Base-by-base conservation (phyloP, 495 filamentous ascomycete species). In the Letharia columbiana region DNA sequence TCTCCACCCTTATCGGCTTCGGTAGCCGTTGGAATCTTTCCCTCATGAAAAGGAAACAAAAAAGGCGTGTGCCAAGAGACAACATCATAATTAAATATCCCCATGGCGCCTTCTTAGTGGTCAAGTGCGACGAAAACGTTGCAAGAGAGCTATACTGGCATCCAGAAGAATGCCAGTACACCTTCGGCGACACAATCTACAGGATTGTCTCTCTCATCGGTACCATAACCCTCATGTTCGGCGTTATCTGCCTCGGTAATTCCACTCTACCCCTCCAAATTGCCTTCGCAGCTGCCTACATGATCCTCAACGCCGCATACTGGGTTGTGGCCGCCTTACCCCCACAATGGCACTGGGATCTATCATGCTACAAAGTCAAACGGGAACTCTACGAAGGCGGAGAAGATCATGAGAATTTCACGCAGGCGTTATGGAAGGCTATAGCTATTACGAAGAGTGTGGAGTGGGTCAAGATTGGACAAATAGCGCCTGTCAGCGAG, bases 141-240 rank as follows among this genome's bases (percentile, higher is more conserved):
- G 82, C 86, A 12, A 78, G 86, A 31, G 84, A 88, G 73, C 78
- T 90, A 3, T 89, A 89, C 71, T 78, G 75, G 15, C 84, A 83
- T 41, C 83, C 83, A 1, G 78, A 80, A 63, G 72, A 75, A 31
- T 78, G 80, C 61, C 35, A 74, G 10, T 81, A 81, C 65, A 41
- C 61, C 39, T 68, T 81, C 40, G 64, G 63, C 23, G 65, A 73
- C 54, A 71, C 68, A 1, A 68, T 68, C 7, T 80, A 80, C 63
- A 73, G 79, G 18, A 49, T 80, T 13, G 72, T 81, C 52, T 77
- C 75, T 40, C 71, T 81, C 10, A 61, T 76, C 23, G 78, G 75
- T 60, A 80, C 79, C 17, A 67, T 81, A 62, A 74, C 78, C 65
- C 77, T 81, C 49, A 81, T 81, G 78, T 69, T 76, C 58, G 79